These are phyloP conservation scores for Sphaerulina vaccinii DNA, from an alignment of 2,329 filamentous ascomycete species.

Conservation along the genomic window DNA sequence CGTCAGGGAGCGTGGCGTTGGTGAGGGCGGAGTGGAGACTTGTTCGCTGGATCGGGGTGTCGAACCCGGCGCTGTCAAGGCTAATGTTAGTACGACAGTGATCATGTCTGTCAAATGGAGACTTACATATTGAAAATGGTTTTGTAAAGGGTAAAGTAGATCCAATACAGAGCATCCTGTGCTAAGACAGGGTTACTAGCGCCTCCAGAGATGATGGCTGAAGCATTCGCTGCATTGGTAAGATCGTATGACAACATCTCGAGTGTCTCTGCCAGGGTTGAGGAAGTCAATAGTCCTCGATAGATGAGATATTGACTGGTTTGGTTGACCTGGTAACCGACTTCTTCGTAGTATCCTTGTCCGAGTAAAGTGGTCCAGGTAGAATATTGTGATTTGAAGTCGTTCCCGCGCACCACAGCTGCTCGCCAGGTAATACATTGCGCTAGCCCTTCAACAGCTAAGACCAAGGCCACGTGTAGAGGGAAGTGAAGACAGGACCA, in stretches of 20 bases:
- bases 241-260: conserved; percentile 10
- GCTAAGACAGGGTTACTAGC: conserved; percentile 1
- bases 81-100: too few relatives aligned
- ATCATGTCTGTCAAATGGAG: too few relatives aligned
- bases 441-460: conserved; percentile 29
- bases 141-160: conserved; percentile 18
- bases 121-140: conserved; percentile 20
- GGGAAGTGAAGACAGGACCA: conserved; percentile 31
- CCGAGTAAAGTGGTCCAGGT: not conserved
- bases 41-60: conserved; percentile 3
- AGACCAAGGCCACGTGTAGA: conserved; percentile 24
- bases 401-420: conserved; percentile 19
- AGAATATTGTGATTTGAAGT: conserved; percentile 10
- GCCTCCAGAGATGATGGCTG: conserved; percentile 10
- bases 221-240: conserved; percentile 13
- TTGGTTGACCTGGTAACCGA: conserved; percentile 12
- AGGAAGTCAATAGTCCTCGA: conserved; percentile 15
- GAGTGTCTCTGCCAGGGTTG: conserved; percentile 7
- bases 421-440: conserved; percentile 38
- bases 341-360: conserved; percentile 5
- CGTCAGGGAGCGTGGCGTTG: not conserved
- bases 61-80: conserved; percentile 20
- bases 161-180: conserved; percentile 9
- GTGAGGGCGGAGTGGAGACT: not conserved
- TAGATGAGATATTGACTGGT: conserved; percentile 16